Percentiles rank a stretch among this genome's conserved stretches.
Evolutionary conservation across 129 eudicot genomes (phyloP).

Genomic region (Heracleum sosnowskyi): DNA sequence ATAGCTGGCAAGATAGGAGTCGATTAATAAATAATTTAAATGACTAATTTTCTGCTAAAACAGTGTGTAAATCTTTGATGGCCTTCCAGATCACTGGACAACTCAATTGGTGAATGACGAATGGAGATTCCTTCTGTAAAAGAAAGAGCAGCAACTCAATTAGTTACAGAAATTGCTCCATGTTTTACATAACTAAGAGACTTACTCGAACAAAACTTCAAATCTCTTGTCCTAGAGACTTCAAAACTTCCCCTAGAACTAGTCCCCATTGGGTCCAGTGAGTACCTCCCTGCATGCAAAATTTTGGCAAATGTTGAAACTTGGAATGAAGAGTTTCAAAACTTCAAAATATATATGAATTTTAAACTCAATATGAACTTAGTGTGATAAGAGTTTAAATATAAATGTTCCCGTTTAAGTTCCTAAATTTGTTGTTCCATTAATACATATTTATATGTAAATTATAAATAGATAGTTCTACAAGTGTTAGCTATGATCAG

Average conservation of each 20-base stretch:
- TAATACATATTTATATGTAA: background rate
- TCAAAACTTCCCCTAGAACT: constrained; percentile 81
- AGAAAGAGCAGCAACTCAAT: constrained; percentile 17
- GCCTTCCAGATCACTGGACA: constrained; percentile 37
- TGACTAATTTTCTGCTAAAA: background rate
- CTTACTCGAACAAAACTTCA: background rate
- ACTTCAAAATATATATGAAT: background rate
- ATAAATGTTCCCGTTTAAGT: background rate
- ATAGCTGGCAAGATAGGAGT: background rate
- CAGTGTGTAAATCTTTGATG: background rate
- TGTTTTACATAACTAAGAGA: background rate
- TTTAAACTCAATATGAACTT: background rate
- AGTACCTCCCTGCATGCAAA: constrained; percentile 71
- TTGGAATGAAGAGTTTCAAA: background rate
- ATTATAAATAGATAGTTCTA: background rate
- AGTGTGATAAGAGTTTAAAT: background rate
- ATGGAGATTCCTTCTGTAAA: constrained; percentile 38
- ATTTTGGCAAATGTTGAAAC: background rate
- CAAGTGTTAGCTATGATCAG: background rate
- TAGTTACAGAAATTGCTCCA: background rate
- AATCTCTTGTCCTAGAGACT: constrained; percentile 24
- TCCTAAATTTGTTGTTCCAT: background rate
- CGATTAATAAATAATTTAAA: background rate
- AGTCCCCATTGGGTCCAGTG: constrained; percentile 99
- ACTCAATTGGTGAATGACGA: constrained; percentile 33